phyloP scores from a whole-genome alignment of 2,329 filamentous ascomycete species.

The Zopfia rhizophila region DNA sequence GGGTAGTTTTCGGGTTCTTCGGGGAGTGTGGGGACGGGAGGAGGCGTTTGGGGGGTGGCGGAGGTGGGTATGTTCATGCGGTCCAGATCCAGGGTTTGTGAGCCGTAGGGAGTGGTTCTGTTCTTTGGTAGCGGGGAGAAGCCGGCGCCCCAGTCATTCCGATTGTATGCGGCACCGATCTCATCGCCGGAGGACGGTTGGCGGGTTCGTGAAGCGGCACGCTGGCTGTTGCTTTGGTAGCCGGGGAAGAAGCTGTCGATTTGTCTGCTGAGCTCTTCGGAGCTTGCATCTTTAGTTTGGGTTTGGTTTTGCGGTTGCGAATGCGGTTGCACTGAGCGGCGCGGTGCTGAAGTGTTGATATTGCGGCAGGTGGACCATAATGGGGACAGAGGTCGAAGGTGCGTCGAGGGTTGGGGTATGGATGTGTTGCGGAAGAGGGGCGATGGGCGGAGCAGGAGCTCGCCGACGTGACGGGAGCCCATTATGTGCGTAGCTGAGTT shows the following conservation, averaged over 20 bases:
- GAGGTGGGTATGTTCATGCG: conserved; percentile 30
- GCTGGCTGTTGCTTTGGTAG: too few species aligned
- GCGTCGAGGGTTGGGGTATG: conserved; percentile 18
- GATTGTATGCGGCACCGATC: conserved; percentile 6
- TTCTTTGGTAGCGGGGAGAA: conserved; percentile 13
- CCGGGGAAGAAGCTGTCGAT: too few species aligned
- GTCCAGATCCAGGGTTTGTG: conserved; percentile 26
- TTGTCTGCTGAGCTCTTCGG: too few species aligned
- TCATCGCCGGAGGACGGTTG: conserved; percentile 12
- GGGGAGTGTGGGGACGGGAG: conserved; percentile 22
- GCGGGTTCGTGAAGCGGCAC: conserved; percentile 2
- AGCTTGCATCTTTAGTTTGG: too few species aligned
- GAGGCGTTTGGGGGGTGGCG: conserved; percentile 27
- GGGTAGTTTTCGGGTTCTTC: conserved; percentile 34
- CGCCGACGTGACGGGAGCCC: conserved; percentile 43
- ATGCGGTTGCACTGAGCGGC: conserved; percentile 24
- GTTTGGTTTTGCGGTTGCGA: too few species aligned
- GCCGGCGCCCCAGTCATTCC: conserved; percentile 5
- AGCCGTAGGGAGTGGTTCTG: background rate
- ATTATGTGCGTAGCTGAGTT: conserved; percentile 25
- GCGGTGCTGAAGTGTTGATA: conserved; percentile 10
- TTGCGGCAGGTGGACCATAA: conserved; percentile 28
- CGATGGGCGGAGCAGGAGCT: conserved; percentile 44
- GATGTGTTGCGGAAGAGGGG: conserved; percentile 33
- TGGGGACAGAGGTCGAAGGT: too few species aligned